Percentiles rank a stretch among this genome's conserved stretches.
Conservation (phyloP, 768 basidiomycete genomes). For the Lactarius indigo region DNA sequence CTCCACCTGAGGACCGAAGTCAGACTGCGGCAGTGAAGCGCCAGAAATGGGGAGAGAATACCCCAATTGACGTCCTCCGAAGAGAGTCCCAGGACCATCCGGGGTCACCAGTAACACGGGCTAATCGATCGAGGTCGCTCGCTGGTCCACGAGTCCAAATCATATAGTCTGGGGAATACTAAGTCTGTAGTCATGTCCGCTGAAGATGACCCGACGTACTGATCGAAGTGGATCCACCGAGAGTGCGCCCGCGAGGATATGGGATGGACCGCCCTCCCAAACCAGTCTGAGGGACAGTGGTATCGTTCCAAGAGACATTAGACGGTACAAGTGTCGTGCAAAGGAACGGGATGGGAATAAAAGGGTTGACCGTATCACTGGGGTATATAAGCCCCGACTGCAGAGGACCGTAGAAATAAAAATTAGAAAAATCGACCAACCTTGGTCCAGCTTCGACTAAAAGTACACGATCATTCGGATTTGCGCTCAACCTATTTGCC, state of each 20-base stretch:
- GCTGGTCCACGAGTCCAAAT: slow-evolving; percentile 22
- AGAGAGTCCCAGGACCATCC: slow-evolving; percentile 28
- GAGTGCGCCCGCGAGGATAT: slow-evolving; percentile 23
- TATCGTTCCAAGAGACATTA: slow-evolving; percentile 26
- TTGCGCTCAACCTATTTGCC: slow-evolving; percentile 20
- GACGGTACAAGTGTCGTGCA: slow-evolving; percentile 11
- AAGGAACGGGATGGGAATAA: slow-evolving; percentile 8
- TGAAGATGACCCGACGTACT: slow-evolving; percentile 18
- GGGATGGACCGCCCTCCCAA: slow-evolving; percentile 13
- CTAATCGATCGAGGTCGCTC: slow-evolving; percentile 26
- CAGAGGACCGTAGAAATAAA: neutral
- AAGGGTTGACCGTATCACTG: neutral
- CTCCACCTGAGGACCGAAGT: neutral
- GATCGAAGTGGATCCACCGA: slow-evolving; percentile 26
- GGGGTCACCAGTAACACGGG: slow-evolving; percentile 18
- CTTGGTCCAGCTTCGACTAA: slow-evolving; percentile 25
- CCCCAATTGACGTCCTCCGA: slow-evolving; percentile 6
- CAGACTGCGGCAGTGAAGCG: neutral
- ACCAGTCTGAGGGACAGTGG: slow-evolving; percentile 22
- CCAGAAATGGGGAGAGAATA: neutral
- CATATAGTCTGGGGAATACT: slow-evolving; percentile 6
- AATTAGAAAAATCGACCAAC: slow-evolving; percentile 27
- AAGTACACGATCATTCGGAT: slow-evolving; percentile 15
- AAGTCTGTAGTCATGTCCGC: neutral
- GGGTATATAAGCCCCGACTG: neutral